A percentile compares a stretch with the other conserved stretches of the same genome.
Conservation (phyloP, 78 protist species). For the Mantamonas sphyraenae region DNA sequence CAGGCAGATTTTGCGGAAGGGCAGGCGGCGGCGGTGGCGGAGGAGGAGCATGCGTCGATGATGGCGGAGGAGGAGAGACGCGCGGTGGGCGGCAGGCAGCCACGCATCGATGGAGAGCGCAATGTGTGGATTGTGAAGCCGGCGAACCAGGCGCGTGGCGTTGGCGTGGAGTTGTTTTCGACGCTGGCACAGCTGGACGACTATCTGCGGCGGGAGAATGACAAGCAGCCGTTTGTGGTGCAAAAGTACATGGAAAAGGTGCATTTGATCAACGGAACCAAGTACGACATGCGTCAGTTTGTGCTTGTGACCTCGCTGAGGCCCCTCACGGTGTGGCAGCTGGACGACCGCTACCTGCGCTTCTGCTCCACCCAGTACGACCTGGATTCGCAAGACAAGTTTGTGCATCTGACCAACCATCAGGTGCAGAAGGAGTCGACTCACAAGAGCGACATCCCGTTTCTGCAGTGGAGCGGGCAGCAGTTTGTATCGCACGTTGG, state of each 20-base stretch:
- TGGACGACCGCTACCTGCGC: slow-evolving; percentile 26
- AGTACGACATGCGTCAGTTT: slow-evolving; percentile 62
- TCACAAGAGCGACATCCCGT: slow-evolving; percentile 7
- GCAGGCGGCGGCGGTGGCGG: no score
- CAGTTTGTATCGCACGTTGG: slow-evolving; percentile 9
- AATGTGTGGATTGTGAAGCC: slow-evolving; percentile 49
- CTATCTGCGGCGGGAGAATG: no score
- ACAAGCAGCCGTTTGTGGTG: slow-evolving; percentile 21
- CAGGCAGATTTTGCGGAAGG: no score
- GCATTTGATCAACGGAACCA: slow-evolving; percentile 23
- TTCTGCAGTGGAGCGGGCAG: slow-evolving; percentile 26
- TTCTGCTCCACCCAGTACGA: slow-evolving; percentile 23
- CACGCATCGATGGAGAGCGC: slow-evolving; percentile 28
- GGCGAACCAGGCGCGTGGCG: slow-evolving; percentile 29
- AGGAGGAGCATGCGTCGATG: no score
- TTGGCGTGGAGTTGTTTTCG: slow-evolving; percentile 30
- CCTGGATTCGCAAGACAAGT: slow-evolving; percentile 20
- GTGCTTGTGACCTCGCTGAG: slow-evolving; percentile 35
- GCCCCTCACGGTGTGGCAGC: slow-evolving; percentile 12
- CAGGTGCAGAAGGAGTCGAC: slow-evolving; percentile 33
- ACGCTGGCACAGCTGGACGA: slow-evolving; percentile 1
- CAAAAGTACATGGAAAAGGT: slow-evolving; percentile 48
- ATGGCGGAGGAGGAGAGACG: no score
- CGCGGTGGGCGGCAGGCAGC: no score
- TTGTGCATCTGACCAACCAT: slow-evolving; percentile 29